Conservation (phyloP, 352 stramenopile species). For the Phytophthora tubulina region DNA sequence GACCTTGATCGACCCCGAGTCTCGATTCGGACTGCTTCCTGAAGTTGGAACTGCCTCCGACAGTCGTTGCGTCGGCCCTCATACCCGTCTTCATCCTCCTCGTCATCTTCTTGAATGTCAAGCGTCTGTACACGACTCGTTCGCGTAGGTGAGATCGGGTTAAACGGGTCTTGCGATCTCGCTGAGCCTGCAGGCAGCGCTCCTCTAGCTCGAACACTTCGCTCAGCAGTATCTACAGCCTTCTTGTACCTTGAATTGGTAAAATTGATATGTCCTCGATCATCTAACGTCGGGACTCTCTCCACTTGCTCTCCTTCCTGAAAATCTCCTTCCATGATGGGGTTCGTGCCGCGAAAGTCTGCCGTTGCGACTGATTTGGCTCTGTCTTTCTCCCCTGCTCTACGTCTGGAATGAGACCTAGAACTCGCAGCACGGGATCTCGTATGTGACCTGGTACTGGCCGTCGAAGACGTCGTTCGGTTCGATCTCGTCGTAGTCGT, state of each 20-base stretch:
- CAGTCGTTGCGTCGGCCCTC: conserved; percentile 20
- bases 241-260: conserved; percentile 37
- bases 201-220: conserved; percentile 33
- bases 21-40: conserved; percentile 24
- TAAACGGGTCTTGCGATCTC: conserved; percentile 23
- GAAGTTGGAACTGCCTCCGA: conserved; percentile 30
- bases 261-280: conserved; percentile 40
- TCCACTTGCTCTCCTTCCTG: conserved; percentile 7
- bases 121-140: conserved; percentile 26
- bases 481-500: conserved; percentile 25
- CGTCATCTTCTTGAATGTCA: conserved; percentile 34
- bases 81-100: conserved; percentile 16
- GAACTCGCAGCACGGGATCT: conserved; percentile 24
- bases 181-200: conserved; percentile 30
- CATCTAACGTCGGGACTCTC: conserved; percentile 35
- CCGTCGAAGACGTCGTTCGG: conserved; percentile 21
- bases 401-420: conserved; percentile 19
- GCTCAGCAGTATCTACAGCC: conserved; percentile 29
- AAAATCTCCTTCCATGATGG: conserved; percentile 23
- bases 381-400: conserved; percentile 10
- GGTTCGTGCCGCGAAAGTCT: conserved; percentile 32
- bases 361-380: conserved; percentile 15
- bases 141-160: conserved; percentile 26
- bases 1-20: conserved; percentile 33
- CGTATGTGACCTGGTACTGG: conserved; percentile 26